A percentile compares a stretch with the other conserved stretches of the same genome.
Conservation (phyloP, 768 basidiomycete species). For the Boletus edulis region DNA sequence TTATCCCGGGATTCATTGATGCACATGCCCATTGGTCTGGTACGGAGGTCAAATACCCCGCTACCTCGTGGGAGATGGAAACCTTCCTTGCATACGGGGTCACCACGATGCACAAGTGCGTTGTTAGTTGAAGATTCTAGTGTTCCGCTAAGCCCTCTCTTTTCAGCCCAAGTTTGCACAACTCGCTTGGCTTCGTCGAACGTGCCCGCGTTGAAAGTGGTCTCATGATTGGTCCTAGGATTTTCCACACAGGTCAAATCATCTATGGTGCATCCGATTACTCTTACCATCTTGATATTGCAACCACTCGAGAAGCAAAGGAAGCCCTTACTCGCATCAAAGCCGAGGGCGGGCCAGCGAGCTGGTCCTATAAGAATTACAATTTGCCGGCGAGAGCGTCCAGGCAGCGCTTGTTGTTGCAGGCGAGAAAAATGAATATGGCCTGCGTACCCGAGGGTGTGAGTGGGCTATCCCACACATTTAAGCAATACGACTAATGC, state of each 20-base stretch:
- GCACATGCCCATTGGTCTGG: constrained; percentile 76
- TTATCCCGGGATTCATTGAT: constrained; percentile 73
- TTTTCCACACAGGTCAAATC: constrained; percentile 66
- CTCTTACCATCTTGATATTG: constrained; percentile 64
- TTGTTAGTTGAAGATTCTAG: background rate
- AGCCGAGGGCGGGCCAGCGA: constrained; percentile 66
- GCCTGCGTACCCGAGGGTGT: constrained; percentile 71
- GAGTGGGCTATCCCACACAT: constrained; percentile 14
- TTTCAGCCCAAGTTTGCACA: constrained; percentile 61
- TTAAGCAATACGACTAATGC: background rate
- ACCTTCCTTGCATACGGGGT: constrained; percentile 76
- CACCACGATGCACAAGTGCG: constrained; percentile 74
- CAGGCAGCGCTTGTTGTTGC: constrained; percentile 60
- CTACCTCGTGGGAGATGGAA: constrained; percentile 71
- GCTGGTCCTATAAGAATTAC: constrained; percentile 79
- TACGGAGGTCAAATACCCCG: constrained; percentile 49
- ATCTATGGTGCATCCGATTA: constrained; percentile 48
- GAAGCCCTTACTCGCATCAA: constrained; percentile 68
- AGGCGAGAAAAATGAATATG: constrained; percentile 63
- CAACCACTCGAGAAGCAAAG: constrained; percentile 56
- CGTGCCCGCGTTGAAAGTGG: constrained; percentile 69
- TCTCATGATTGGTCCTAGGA: constrained; percentile 64
- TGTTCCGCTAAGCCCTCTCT: background rate
- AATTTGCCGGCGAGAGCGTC: constrained; percentile 68
- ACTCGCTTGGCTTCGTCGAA: constrained; percentile 60